These are phyloP conservation scores for Colletotrichum cuscutae DNA, from an alignment of 2,329 filamentous ascomycete genomes.

Conservation along the genomic window DNA sequence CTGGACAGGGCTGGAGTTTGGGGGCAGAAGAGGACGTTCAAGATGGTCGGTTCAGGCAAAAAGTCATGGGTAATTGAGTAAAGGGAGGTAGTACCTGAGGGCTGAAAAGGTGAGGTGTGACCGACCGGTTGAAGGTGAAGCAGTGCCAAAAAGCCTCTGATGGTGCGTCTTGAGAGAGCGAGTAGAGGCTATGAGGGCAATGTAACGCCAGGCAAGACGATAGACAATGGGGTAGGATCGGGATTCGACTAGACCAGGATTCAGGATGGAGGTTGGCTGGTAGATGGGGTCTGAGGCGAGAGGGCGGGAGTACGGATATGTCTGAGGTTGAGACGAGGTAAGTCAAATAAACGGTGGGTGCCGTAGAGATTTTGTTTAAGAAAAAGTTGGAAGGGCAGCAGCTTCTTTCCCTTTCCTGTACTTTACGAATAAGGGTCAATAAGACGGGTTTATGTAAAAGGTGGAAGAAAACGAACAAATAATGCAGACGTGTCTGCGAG, in stretches of 20 bases:
- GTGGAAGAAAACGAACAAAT: not conserved
- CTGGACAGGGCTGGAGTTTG: not conserved
- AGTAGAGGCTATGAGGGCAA: not conserved
- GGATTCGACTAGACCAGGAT: not conserved
- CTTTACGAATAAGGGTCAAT: not conserved
- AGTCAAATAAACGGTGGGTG: conserved; percentile 8
- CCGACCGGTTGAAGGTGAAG: not conserved
- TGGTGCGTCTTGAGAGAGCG: not conserved
- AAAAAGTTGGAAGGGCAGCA: too few relatives aligned
- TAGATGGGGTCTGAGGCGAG: not conserved
- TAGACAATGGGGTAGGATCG: not conserved
- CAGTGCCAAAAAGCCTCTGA: not conserved
- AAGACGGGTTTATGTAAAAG: not conserved
- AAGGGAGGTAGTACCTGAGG: not conserved
- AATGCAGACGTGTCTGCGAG: not conserved
- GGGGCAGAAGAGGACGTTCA: not conserved
- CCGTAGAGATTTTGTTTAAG: not conserved
- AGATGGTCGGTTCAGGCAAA: not conserved
- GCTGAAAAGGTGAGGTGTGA: not conserved
- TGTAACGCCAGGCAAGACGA: conserved; percentile 3
- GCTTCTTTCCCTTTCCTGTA: not conserved
- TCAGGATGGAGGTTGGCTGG: not conserved
- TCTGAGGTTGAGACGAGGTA: conserved; percentile 3
- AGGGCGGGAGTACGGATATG: not conserved
- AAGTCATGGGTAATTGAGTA: not conserved